These are phyloP conservation scores for Decorospora gaudefroyi DNA, from an alignment of 2,329 filamentous ascomycete genomes.

Conservation along the genomic window DNA sequence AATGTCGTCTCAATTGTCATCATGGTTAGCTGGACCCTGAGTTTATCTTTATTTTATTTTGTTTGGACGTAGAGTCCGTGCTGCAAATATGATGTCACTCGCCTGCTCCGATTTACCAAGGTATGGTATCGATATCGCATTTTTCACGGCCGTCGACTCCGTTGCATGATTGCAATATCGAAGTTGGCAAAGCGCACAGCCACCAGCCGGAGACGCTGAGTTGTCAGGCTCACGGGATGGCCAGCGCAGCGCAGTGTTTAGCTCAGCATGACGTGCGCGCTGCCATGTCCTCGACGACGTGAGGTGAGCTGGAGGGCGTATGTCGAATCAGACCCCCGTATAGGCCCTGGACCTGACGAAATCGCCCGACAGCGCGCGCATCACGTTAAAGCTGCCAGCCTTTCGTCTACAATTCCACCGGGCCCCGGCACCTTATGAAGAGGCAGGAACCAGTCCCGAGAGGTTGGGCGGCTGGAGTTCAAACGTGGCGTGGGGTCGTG, in stretches of 20 bases:
- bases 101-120: conserved; percentile 1
- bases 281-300: conserved; percentile 2
- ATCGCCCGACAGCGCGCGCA: conserved; percentile 8
- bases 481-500: conserved; percentile 35
- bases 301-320: not conserved
- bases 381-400: conserved; percentile 4
- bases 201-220: conserved; percentile 27
- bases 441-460: conserved; percentile 36
- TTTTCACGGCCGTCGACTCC: conserved; percentile 2
- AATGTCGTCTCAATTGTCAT: conserved; percentile 16
- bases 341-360: not conserved
- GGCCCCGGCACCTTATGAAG: conserved; percentile 24
- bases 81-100: conserved; percentile 31
- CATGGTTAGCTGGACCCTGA: conserved; percentile 17
- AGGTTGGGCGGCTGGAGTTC: conserved; percentile 24
- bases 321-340: conserved; percentile 8
- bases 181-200: conserved; percentile 8
- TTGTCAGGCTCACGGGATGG: conserved; percentile 29
- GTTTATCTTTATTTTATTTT: conserved; percentile 14
- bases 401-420: conserved; percentile 6
- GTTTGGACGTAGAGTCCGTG: conserved; percentile 17
- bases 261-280: conserved; percentile 20
- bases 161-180: too few species aligned
- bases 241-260: conserved; percentile 25
- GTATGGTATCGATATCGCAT: conserved; percentile 15